Evolutionary conservation across 805 yeast genomes (phyloP), one percentile per base, ranked within the genome.

Genomic region (Lipomyces starkeyi): DNA sequence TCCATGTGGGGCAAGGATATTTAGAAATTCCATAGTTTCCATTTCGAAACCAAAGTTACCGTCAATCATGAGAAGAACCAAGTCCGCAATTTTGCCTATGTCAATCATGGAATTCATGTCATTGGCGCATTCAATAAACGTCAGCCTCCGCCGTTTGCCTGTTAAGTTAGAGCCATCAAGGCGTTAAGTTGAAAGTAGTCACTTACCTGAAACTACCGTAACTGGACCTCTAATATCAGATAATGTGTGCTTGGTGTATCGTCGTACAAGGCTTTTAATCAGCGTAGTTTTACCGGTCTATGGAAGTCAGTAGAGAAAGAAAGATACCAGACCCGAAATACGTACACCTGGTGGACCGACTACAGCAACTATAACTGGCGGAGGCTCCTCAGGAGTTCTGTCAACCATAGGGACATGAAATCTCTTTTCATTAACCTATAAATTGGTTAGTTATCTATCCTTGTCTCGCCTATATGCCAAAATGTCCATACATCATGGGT

Each of bases 1-100:
- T 79, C 99, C 99, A 79, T 95, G 99, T 76, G 94, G 98, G 74
- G 95, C 97, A 2, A 97, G 96, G 73, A 95, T 86, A 76, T 95
- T 96, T 71, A 95, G 83, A 76, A 95, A 95, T 80, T 95, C 99
- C 98, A 95, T 96, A 8, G 99, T 95, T 80, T 95, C 99, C 99
- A 95, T 95, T 82, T 95, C 99, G 68, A 95, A 87, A 7, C 99
- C 99, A 78, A 92, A 95, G 78, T 95, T 95, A 67, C 99, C 98
- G 81, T 95, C 99, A 68, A 95, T 87, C 84, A 95, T 81, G 69
- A 95, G 78, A 60, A 95, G 83, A 9, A 96, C 97, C 70, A 95
- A 83, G 79, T 95, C 99, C 0, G 98, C 97, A 66, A 93, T 88
- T 76, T 95, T 95, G 34, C 98, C 97, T 52, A 95, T 87, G 80